phyloP scores from a whole-genome alignment of 495 filamentous ascomycete species.

The Aspergillus steynii region DNA sequence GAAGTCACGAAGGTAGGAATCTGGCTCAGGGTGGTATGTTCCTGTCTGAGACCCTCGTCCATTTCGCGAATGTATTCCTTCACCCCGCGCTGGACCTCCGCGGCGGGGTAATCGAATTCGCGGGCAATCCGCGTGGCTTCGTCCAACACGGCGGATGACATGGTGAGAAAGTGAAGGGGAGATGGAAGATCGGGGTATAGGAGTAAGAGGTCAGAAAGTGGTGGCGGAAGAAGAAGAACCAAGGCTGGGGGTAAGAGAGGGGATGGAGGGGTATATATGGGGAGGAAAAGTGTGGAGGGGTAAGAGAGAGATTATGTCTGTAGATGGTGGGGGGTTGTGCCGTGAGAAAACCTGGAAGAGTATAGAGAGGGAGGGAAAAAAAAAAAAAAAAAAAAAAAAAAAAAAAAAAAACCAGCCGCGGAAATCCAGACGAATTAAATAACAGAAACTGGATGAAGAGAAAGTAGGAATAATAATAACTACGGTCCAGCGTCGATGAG shows the following conservation, averaged over 20 bases:
- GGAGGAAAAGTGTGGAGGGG: slow-evolving; percentile 10
- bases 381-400: slow-evolving; percentile 9
- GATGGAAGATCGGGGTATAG: slow-evolving; percentile 10
- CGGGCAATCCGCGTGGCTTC: slow-evolving; percentile 76
- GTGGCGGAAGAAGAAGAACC: not conserved
- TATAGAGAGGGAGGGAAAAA: slow-evolving; percentile 6
- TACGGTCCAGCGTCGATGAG: slow-evolving; percentile 32
- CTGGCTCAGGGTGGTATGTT: slow-evolving; percentile 82
- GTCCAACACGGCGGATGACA: slow-evolving; percentile 58
- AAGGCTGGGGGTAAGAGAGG: slow-evolving; percentile 1
- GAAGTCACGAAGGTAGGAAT: slow-evolving; percentile 96
- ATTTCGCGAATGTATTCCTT: slow-evolving; percentile 84
- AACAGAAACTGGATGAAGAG: slow-evolving; percentile 1
- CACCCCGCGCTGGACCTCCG: slow-evolving; percentile 76
- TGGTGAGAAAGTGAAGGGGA: slow-evolving; percentile 18
- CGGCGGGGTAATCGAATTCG: slow-evolving; percentile 82
- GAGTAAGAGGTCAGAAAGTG: slow-evolving; percentile 5
- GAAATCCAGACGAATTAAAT: not conserved
- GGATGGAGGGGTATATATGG: slow-evolving; percentile 4
- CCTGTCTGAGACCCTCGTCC: slow-evolving; percentile 78
- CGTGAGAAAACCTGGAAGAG: slow-evolving; percentile 1
- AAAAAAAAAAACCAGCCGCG: too few relatives aligned
- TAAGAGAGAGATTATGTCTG: not conserved
- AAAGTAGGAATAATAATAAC: not conserved
- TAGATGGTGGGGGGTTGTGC: too few relatives aligned